phyloP scores from a whole-genome alignment of 495 filamentous ascomycete species.

The Trichoderma reesei region DNA sequence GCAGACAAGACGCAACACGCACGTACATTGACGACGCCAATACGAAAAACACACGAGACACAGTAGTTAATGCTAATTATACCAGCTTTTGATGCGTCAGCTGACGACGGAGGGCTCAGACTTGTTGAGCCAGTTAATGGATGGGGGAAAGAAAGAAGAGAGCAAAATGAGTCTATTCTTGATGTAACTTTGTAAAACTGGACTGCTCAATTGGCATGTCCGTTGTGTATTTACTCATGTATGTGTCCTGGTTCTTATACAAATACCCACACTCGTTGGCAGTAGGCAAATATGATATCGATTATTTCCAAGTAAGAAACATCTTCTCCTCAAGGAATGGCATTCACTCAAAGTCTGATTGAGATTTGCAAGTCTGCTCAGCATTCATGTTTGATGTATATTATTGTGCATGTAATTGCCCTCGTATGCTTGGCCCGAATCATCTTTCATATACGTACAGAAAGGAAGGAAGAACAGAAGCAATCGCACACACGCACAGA shows the following conservation, averaged over 20 bases:
- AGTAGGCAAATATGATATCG: neutral
- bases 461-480: neutral
- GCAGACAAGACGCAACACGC: no score
- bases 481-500: no score
- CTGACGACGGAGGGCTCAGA: neutral
- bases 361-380: no score
- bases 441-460: conserved; percentile 12
- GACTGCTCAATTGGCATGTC: no score
- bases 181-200: no score
- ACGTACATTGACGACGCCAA: no score
- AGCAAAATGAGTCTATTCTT: no score
- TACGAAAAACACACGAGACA: neutral
- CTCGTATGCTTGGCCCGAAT: conserved; percentile 6
- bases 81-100: neutral
- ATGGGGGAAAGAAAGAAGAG: no score
- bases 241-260: conserved; percentile 6
- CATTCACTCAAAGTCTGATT: no score
- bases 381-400: conserved; percentile 2
- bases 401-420: neutral
- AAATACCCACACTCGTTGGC: conserved; percentile 14
- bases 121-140: neutral
- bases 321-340: neutral
- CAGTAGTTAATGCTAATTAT: neutral
- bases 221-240: no score
- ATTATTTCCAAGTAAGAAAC: neutral